Evolutionary conservation across 163 green algal genomes (phyloP).

Genomic region (Scenedesmus sp.): DNA sequence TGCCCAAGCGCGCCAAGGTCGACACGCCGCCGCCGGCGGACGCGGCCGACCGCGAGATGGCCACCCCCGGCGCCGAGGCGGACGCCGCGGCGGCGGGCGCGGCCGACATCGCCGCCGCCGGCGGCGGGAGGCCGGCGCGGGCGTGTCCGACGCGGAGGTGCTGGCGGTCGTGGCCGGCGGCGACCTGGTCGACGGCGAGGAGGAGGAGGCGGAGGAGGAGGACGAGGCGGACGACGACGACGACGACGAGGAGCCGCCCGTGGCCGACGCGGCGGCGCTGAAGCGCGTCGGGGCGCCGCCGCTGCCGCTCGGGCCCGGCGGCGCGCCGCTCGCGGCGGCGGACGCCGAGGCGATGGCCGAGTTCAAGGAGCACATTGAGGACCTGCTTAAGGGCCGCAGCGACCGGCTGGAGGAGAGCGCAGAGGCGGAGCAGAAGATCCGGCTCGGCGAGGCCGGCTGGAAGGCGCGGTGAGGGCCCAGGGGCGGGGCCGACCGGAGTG

Average conservation of each 20-base stretch:
- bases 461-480: conserved; percentile 64
- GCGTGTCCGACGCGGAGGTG: not conserved
- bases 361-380: conserved; percentile 57
- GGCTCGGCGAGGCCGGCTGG: conserved; percentile 91
- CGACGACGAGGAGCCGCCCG: conserved; percentile 8
- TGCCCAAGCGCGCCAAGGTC: conserved; percentile 7
- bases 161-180: not conserved
- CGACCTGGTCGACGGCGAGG: not conserved
- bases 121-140: too few species aligned
- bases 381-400: conserved; percentile 57
- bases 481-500: not conserved
- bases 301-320: not conserved
- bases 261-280: conserved; percentile 32
- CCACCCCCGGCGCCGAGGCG: too few species aligned
- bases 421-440: conserved; percentile 77
- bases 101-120: too few species aligned
- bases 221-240: not conserved
- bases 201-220: conserved; percentile 4
- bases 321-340: conserved; percentile 16
- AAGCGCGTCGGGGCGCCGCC: conserved; percentile 2
- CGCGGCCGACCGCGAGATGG: not conserved
- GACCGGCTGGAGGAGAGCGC: conserved; percentile 73
- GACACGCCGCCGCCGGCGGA: conserved; percentile 4
- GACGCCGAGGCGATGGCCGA: conserved; percentile 43
- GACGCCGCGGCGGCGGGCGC: too few species aligned